Conservation (phyloP, 495 filamentous ascomycete species). For the Rhypophila decipiens region DNA sequence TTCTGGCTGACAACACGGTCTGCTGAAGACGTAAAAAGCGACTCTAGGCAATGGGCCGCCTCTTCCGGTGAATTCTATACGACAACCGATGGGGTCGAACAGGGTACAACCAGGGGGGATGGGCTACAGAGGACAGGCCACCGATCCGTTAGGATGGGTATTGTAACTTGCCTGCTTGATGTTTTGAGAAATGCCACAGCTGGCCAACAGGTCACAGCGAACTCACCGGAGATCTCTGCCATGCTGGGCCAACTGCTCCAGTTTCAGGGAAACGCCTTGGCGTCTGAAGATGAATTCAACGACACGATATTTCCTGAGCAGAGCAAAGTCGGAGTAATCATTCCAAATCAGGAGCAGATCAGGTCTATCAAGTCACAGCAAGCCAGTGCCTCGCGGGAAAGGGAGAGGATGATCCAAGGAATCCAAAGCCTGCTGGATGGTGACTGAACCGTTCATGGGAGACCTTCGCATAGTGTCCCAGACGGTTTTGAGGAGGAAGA, state of each 20-base stretch:
- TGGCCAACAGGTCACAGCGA: neutral
- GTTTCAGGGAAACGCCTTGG: neutral
- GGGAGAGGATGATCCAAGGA: constrained; percentile 1
- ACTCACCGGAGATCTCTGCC: neutral
- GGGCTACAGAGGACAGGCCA: neutral
- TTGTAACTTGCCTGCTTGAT: neutral
- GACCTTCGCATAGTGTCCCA: neutral
- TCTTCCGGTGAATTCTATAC: neutral
- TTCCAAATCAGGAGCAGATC: neutral
- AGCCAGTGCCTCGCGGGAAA: constrained; percentile 1
- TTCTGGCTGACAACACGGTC: neutral
- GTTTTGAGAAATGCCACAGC: constrained; percentile 1
- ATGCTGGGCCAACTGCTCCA: neutral
- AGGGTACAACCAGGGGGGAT: neutral
- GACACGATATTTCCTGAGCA: constrained; percentile 1
- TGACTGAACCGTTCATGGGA: neutral
- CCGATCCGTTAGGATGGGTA: neutral
- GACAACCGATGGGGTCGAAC: neutral
- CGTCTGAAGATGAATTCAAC: constrained; percentile 1
- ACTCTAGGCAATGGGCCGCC: neutral
- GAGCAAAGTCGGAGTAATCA: neutral
- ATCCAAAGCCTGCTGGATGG: neutral
- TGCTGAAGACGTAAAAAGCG: neutral
- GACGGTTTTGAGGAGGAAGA: neutral
- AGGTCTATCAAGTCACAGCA: neutral